Percentiles rank a stretch among this genome's conserved stretches.
phyloP scores from a whole-genome alignment of 179 eudicot species.

The Amaranthus tricolor region DNA sequence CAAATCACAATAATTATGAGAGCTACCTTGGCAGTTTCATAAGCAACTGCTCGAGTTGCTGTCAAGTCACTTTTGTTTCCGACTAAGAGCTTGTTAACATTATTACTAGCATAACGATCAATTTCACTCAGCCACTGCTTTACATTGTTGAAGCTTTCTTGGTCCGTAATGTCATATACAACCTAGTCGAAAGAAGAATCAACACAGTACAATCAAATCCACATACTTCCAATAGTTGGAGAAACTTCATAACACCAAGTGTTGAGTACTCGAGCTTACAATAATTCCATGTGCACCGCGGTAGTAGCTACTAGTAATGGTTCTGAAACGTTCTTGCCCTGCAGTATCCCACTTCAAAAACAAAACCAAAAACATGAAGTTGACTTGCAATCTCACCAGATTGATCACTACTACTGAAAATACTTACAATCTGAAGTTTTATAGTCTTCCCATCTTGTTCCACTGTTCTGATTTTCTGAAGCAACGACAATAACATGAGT shows the following conservation, averaged over 20 bases:
- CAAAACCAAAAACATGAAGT: background rate
- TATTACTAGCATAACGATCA: conserved; percentile 29
- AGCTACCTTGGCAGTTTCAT: conserved; percentile 30
- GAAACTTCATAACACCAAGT: background rate
- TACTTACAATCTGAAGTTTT: conserved; percentile 28
- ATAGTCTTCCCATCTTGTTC: conserved; percentile 30
- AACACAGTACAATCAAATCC: background rate
- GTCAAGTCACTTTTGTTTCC: conserved; percentile 28
- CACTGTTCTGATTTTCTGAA: conserved; percentile 29
- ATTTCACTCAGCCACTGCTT: conserved; percentile 33
- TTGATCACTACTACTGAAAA: background rate
- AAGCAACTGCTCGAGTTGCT: conserved; percentile 26
- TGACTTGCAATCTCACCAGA: background rate
- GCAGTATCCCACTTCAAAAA: conserved; percentile 33
- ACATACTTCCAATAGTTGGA: background rate
- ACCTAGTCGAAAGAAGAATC: conserved; percentile 3
- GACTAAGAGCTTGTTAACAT: conserved; percentile 30
- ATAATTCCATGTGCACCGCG: conserved; percentile 32
- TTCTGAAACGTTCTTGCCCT: conserved; percentile 31
- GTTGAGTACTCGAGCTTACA: conserved; percentile 7
- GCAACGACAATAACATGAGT: background rate
- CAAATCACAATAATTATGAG: background rate
- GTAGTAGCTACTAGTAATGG: conserved; percentile 30
- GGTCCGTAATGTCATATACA: conserved; percentile 29
- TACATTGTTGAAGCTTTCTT: conserved; percentile 29